phyloP scores from a whole-genome alignment of 768 basidiomycete species.

The Mycena haematopus region DNA sequence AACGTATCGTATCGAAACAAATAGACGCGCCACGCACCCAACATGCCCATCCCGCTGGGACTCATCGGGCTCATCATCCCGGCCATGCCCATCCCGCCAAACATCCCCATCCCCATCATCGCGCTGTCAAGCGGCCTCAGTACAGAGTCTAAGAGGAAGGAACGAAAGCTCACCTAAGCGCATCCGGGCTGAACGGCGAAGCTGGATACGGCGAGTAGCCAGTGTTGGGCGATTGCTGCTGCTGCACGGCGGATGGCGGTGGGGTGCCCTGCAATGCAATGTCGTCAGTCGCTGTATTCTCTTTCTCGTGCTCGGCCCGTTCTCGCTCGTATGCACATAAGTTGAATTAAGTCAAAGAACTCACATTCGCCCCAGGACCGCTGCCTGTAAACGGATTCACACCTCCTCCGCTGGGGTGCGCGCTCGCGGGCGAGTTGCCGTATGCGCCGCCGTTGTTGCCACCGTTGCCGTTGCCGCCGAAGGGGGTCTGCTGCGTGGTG shows the following conservation, averaged over 20 bases:
- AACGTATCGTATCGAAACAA: neutral
- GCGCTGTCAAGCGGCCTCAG: neutral
- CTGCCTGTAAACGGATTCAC: slow-evolving; percentile 15
- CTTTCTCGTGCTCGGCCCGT: too few species aligned
- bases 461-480: slow-evolving; percentile 1
- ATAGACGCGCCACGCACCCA: slow-evolving; percentile 33
- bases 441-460: neutral
- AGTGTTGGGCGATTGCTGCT: slow-evolving; percentile 1
- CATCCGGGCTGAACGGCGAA: slow-evolving; percentile 59
- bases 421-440: slow-evolving; percentile 15
- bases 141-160: slow-evolving; percentile 43
- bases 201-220: slow-evolving; percentile 20
- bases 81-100: slow-evolving; percentile 34
- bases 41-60: slow-evolving; percentile 40
- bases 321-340: too few species aligned
- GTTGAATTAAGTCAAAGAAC: too few species aligned
- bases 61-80: slow-evolving; percentile 36
- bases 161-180: slow-evolving; percentile 43
- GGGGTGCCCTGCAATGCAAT: neutral
- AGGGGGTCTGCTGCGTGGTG: slow-evolving; percentile 14
- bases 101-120: slow-evolving; percentile 45
- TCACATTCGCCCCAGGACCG: neutral
- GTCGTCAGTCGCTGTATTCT: neutral
- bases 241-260: neutral
- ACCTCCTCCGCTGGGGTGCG: slow-evolving; percentile 18